A percentile compares a stretch with the other conserved stretches of the same genome.
Conservation (phyloP, 2,329 filamentous ascomycete genomes). For the Alternaria gansuensis region DNA sequence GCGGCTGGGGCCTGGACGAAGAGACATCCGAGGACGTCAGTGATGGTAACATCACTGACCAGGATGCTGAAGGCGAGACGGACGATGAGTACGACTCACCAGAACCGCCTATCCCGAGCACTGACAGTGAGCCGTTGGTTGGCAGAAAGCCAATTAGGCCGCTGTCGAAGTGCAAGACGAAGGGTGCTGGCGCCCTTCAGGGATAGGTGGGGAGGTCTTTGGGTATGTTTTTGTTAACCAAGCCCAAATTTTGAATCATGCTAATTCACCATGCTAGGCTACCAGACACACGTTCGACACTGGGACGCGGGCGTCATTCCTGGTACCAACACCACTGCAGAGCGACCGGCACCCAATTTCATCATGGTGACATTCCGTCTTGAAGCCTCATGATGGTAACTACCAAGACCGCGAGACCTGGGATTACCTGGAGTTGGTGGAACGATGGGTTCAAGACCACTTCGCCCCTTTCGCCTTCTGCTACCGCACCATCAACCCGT, state of each 20-base stretch:
- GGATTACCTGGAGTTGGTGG: conserved; percentile 49
- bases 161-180: conserved; percentile 7
- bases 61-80: conserved; percentile 9
- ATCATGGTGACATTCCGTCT: conserved; percentile 53
- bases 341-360: conserved; percentile 47
- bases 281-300: neutral
- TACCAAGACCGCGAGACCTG: conserved; percentile 46
- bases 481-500: conserved; percentile 31
- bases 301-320: conserved; percentile 49
- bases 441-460: conserved; percentile 45
- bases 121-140: neutral
- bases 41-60: conserved; percentile 3
- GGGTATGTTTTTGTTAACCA: neutral
- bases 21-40: conserved; percentile 1
- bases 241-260: neutral
- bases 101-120: neutral
- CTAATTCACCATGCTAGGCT: neutral
- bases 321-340: conserved; percentile 34
- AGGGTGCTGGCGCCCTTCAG: neutral
- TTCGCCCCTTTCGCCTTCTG: conserved; percentile 36
- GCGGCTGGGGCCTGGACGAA: conserved; percentile 6
- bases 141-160: neutral
- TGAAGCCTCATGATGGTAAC: conserved; percentile 49
- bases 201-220: neutral
- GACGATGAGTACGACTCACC: conserved; percentile 1